Base-by-base conservation (phyloP, 1,284 basidiomycete species). In the Ustilago tritici region DNA sequence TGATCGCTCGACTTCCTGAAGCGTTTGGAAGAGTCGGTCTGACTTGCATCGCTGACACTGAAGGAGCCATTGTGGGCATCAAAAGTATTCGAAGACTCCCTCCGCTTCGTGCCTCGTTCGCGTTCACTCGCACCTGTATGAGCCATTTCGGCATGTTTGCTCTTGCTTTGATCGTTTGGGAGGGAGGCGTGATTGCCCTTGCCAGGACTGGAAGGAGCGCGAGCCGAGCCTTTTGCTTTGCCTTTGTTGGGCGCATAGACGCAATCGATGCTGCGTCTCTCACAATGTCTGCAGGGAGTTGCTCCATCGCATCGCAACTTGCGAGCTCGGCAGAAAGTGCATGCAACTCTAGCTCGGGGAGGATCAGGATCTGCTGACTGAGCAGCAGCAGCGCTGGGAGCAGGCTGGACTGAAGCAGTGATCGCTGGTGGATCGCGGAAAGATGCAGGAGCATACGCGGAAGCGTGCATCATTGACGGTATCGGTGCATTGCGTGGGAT, bases 291-390 rank as follows among this genome's bases (percentile, higher is more conserved):
- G 34, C 76, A 78, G 2, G 76, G 76, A 5, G 52, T 65, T 17
- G 69, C 67, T 43, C 76, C 76, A 31, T 78, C 76, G 47, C 76
- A 78, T 35, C 71, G 72, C 14, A 78, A 60, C 56, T 78, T 78
- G 2, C 76, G 76, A 4, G 63, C 65, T 15, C 76, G 76, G 36
- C 76, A 78, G 52, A 78, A 78, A 9, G 68, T 52, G 57, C 76
- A 78, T 3, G 76, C 72, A 1, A 78, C 65, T 47, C 76, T 60
- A 4, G 76, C 76, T 35, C 76, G 61, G 0, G 76, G 71, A 23
- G 76, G 76, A 36, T 78, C 76, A 4, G 65, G 34, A 53, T 71
- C 74, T 15, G 32, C 28, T 7, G 28, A 40, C 5, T 62, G 28
- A 3, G 55, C 31, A 31, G 54, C 31, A 1, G 35, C 14, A 14